Conservation (phyloP, 2,329 filamentous ascomycete genomes). For the Monosporascus sp. region DNA sequence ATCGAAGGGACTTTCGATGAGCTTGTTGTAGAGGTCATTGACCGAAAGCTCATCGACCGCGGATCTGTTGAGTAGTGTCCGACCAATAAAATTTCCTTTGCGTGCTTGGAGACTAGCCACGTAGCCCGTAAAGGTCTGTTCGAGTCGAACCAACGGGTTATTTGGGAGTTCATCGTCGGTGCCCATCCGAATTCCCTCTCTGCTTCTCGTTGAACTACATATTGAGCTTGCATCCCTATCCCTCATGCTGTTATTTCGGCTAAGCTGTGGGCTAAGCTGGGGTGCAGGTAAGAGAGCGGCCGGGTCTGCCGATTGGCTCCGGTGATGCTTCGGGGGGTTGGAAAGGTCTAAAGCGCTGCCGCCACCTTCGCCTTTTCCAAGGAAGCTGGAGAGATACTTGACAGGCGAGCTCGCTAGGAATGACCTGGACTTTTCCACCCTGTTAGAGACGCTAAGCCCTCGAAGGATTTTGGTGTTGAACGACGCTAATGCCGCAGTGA, state of each 20-base stretch:
- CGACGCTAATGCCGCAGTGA: conserved; percentile 65
- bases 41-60: conserved; percentile 72
- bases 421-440: conserved; percentile 59
- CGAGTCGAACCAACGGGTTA: conserved; percentile 66
- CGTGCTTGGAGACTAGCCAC: conserved; percentile 76
- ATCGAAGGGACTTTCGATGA: conserved; percentile 78
- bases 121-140: conserved; percentile 82
- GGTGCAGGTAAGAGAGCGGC: conserved; percentile 35
- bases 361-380: conserved; percentile 42
- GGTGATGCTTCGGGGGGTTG: conserved; percentile 34
- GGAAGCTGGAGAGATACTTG: conserved; percentile 81
- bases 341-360: conserved; percentile 40
- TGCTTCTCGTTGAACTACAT: conserved; percentile 49
- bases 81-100: conserved; percentile 81
- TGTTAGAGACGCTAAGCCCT: conserved; percentile 58
- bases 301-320: conserved; percentile 30
- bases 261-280: conserved; percentile 29
- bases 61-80: conserved; percentile 64
- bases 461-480: conserved; percentile 75
- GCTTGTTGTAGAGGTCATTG: conserved; percentile 84
- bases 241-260: conserved; percentile 41
- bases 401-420: conserved; percentile 81
- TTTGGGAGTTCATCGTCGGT: conserved; percentile 50
- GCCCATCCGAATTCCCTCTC: conserved; percentile 35
- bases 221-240: conserved; percentile 42